Conservation (phyloP, 768 basidiomycete species). For the Trametes punicea region DNA sequence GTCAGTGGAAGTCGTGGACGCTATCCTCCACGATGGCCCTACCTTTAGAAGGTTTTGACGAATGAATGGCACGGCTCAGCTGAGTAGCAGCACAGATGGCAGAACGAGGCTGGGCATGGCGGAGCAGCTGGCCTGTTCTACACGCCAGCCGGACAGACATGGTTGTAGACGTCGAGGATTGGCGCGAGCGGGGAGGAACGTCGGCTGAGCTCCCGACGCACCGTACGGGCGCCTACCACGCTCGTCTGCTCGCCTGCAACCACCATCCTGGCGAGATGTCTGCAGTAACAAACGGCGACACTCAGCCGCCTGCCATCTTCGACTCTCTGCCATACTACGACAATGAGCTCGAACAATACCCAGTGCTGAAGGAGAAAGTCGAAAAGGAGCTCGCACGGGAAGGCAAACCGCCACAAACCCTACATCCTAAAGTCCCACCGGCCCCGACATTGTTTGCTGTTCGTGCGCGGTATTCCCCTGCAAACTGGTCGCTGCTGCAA, state of each 20-base stretch:
- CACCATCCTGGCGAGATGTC: conserved; percentile 18
- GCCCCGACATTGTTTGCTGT: conserved; percentile 66
- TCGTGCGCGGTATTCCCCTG: conserved; percentile 32
- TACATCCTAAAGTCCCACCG: conserved; percentile 74
- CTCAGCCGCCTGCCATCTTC: conserved; percentile 42
- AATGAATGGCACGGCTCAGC: conserved; percentile 43
- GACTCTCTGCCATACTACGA: conserved; percentile 95
- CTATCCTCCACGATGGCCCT: conserved; percentile 1
- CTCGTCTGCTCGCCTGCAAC: conserved; percentile 7
- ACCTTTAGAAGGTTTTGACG: conserved; percentile 44
- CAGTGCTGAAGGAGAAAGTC: conserved; percentile 69
- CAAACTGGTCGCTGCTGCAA: neutral
- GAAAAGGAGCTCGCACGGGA: conserved; percentile 75
- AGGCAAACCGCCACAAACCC: conserved; percentile 48
- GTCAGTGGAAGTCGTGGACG: neutral
- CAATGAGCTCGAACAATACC: conserved; percentile 80
- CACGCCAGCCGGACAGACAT: conserved; percentile 48
- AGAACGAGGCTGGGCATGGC: conserved; percentile 37
- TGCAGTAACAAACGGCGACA: conserved; percentile 4
- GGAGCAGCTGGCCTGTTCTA: conserved; percentile 43
- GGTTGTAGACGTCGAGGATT: conserved; percentile 24
- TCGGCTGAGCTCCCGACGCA: conserved; percentile 10
- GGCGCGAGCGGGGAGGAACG: conserved; percentile 11
- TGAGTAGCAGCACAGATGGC: conserved; percentile 25
- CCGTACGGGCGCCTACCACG: conserved; percentile 10